Evolutionary conservation across 352 stramenopile genomes (phyloP).

Genomic region (Aphanomyces euteiches): DNA sequence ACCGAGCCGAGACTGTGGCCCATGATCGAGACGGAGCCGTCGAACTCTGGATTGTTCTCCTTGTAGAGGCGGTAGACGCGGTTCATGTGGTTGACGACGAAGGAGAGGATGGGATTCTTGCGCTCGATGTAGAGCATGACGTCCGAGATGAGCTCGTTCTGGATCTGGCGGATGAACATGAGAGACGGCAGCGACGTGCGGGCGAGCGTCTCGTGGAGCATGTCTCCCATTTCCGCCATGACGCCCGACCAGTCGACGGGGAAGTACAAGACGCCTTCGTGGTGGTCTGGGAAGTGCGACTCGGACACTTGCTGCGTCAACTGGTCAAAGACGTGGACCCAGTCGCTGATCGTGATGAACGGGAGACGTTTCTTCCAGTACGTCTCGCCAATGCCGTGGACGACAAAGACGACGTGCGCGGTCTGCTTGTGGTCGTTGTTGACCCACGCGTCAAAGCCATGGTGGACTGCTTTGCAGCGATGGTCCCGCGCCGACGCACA

Average conservation of each 20-base stretch:
- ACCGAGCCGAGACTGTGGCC: conserved; percentile 87
- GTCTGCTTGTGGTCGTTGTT: conserved; percentile 52
- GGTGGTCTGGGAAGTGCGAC: conserved; percentile 49
- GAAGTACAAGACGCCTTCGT: conserved; percentile 56
- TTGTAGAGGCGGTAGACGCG: conserved; percentile 11
- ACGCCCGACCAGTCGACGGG: conserved; percentile 66
- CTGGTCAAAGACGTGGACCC: conserved; percentile 44
- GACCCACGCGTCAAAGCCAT: conserved; percentile 72
- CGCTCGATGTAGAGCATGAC: conserved; percentile 25
- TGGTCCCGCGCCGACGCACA: conserved; percentile 6
- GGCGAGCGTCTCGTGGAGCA: conserved; percentile 18
- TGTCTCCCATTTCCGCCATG: too few species aligned
- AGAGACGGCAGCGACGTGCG: neutral
- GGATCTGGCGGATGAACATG: conserved; percentile 59
- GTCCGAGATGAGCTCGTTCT: conserved; percentile 63
- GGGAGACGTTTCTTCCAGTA: conserved; percentile 40
- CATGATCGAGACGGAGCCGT: conserved; percentile 78
- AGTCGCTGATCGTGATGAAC: conserved; percentile 79
- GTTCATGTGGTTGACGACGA: conserved; percentile 26
- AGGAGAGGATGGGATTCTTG: conserved; percentile 28
- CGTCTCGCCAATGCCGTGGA: conserved; percentile 84
- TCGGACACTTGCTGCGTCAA: conserved; percentile 51
- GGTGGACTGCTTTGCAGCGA: conserved; percentile 40
- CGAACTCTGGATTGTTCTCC: conserved; percentile 34
- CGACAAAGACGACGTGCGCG: conserved; percentile 87